Evolutionary conservation across 163 green algal species (phyloP), one percentile per base, ranked within the genome.

Genomic region (Scenedesmus sp.): DNA sequence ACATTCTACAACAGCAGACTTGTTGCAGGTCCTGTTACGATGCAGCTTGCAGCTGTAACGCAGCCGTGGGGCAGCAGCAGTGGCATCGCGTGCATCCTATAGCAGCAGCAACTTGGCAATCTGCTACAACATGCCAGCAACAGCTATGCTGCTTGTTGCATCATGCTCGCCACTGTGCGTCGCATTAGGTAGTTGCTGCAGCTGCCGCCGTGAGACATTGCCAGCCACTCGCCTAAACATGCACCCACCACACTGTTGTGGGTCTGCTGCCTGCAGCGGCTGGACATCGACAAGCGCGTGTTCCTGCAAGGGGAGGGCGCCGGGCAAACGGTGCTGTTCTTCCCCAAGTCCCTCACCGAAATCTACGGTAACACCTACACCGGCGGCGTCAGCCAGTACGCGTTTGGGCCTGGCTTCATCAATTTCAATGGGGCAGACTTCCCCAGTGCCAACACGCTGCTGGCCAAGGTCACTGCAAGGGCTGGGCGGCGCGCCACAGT

Each of bases 241-340:
- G 64, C 64, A 73, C 64, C 64, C 12, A 64, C 59, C 59, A 64
- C 59, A 10, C 59, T 64, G 8, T 10, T 64, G 59, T 10, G 18
- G 64, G 15, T 82, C 13, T 60, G 23, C 23, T 79, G 20, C 34
- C n/a, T 73, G 81, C 88, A 92, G 88, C 54, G 82, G 8, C 88
- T 92, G 62, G 88, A 92, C 81, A 92, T 89, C 62, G 88, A 89
- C 88, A 92, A 92, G 88, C 79, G 81, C 26, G 73, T 92, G 4
- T 92, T 92, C 34, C 73, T 92, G 18, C 60, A 84, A 26, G 88
- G 88, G 10, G 88, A 83, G n/a, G 88, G 88, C 13, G 62, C 88
- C 46, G 88, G 64, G 46, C 56, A 84, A 62, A 92, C 88, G 2
- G 34, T 88, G 23, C 26, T 92, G 76, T 92, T 59, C 88, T 92